Percentiles rank a stretch among this genome's conserved stretches.
Conservation (phyloP, 768 basidiomycete genomes). For the Mycena vulgaris region DNA sequence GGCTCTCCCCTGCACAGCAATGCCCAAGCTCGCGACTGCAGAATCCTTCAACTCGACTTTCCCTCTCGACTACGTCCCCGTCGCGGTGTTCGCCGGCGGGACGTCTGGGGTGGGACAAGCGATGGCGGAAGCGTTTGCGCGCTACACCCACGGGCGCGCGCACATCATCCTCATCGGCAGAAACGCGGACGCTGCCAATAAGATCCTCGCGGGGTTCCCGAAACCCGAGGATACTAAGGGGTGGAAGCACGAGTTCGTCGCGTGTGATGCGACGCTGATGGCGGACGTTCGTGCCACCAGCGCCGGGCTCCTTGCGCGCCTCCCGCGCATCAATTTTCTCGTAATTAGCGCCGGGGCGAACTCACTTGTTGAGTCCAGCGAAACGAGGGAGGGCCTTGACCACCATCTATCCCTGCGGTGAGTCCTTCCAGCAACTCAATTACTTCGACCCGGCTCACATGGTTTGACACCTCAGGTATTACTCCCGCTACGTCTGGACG, state of each 20-base stretch:
- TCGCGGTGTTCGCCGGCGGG: conserved; percentile 30
- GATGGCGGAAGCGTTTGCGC: conserved; percentile 51
- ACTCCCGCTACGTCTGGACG: conserved; percentile 51
- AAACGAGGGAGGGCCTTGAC: conserved; percentile 55
- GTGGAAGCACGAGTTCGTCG: conserved; percentile 45
- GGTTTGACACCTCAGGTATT: conserved; percentile 44
- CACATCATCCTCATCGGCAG: conserved; percentile 56
- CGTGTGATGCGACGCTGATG: conserved; percentile 44
- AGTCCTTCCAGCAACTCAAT: conserved; percentile 42
- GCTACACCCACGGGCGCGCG: conserved; percentile 51
- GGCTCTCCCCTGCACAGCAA: background rate
- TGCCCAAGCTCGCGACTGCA: conserved; percentile 32
- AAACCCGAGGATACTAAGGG: conserved; percentile 34
- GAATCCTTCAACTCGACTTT: conserved; percentile 36
- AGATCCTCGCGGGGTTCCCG: conserved; percentile 48
- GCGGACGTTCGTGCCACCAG: background rate
- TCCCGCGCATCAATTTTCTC: conserved; percentile 53
- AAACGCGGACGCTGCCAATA: conserved; percentile 50
- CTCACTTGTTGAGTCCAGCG: conserved; percentile 46
- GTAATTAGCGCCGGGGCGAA: conserved; percentile 47
- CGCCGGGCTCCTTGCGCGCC: conserved; percentile 15
- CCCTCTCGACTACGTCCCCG: conserved; percentile 15
- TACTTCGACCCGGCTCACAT: conserved; percentile 47
- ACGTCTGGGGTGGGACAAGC: conserved; percentile 47
- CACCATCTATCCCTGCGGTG: conserved; percentile 50